These are phyloP conservation scores for Globisporangium carolinianum DNA, from an alignment of 352 stramenopile species.

Conservation along the genomic window DNA sequence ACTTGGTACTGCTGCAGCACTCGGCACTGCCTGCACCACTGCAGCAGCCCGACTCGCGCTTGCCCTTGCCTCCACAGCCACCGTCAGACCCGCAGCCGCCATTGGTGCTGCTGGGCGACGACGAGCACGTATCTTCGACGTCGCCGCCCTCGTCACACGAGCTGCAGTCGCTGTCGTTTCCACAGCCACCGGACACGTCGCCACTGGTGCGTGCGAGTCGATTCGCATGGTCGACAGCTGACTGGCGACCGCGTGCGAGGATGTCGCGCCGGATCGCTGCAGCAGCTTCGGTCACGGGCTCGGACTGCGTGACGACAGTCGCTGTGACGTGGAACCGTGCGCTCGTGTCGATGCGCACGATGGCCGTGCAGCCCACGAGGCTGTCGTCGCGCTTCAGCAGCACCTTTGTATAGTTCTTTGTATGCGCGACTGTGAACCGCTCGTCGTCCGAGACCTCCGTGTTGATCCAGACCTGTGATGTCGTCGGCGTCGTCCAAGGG, in stretches of 20 bases:
- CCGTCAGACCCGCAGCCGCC: slow-evolving; percentile 3
- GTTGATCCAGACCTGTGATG: slow-evolving; percentile 61
- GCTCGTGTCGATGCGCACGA: slow-evolving; percentile 43
- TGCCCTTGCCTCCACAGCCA: slow-evolving; percentile 19
- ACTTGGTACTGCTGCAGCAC: slow-evolving; percentile 1
- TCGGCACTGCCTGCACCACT: slow-evolving; percentile 5
- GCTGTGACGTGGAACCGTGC: slow-evolving; percentile 76
- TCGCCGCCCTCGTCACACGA: slow-evolving; percentile 5
- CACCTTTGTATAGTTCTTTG: slow-evolving; percentile 92
- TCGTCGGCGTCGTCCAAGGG: too few relatives aligned
- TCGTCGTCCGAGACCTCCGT: slow-evolving; percentile 79
- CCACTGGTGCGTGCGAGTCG: slow-evolving; percentile 21
- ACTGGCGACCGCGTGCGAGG: slow-evolving; percentile 26
- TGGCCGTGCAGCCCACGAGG: slow-evolving; percentile 66
- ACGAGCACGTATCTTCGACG: slow-evolving; percentile 15
- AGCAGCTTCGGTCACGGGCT: slow-evolving; percentile 44
- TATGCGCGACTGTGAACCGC: slow-evolving; percentile 81
- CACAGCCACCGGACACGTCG: slow-evolving; percentile 17
- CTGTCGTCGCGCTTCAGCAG: slow-evolving; percentile 65
- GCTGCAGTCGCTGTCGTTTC: slow-evolving; percentile 18
- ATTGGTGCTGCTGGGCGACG: too few relatives aligned
- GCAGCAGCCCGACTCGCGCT: slow-evolving; percentile 9
- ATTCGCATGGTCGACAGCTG: slow-evolving; percentile 21
- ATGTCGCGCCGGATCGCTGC: slow-evolving; percentile 48
- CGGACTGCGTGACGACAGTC: slow-evolving; percentile 43